phyloP scores from a whole-genome alignment of 2,329 filamentous ascomycete species.

The Microdochium nivale region DNA sequence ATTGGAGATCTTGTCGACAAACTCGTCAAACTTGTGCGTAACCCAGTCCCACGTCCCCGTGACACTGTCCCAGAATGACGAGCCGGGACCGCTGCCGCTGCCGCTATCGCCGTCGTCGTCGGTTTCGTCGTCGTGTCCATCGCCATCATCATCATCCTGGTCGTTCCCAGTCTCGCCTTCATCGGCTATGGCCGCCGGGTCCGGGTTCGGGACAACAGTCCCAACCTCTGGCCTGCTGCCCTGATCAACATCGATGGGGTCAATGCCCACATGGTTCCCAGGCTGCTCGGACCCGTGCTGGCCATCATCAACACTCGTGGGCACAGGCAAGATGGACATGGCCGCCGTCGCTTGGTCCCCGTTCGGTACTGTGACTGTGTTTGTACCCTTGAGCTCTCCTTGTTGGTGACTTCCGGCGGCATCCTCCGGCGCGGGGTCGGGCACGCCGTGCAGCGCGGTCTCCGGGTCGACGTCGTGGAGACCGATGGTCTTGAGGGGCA shows the following conservation, averaged over 20 bases:
- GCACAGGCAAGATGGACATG: slow-evolving; percentile 10
- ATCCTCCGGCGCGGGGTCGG: neutral
- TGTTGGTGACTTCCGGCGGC: neutral
- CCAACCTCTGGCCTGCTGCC: neutral
- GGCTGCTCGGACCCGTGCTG: neutral
- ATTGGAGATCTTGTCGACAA: slow-evolving; percentile 9
- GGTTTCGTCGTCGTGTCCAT: slow-evolving; percentile 36
- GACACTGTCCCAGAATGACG: slow-evolving; percentile 13
- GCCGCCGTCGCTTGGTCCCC: neutral
- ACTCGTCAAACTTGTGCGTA: slow-evolving; percentile 12
- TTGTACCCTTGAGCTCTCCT: too few species aligned
- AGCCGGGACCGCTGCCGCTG: slow-evolving; percentile 22
- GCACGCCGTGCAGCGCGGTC: neutral
- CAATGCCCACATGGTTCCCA: slow-evolving; percentile 5
- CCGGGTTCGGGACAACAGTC: neutral
- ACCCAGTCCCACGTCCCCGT: slow-evolving; percentile 13
- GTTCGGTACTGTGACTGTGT: too few species aligned
- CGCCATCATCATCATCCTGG: slow-evolving; percentile 27
- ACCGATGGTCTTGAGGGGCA: slow-evolving; percentile 58
- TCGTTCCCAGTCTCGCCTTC: slow-evolving; percentile 7
- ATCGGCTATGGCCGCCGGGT: slow-evolving; percentile 2
- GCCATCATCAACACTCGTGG: slow-evolving; percentile 4
- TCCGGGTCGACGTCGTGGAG: slow-evolving; percentile 45
- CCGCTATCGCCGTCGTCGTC: slow-evolving; percentile 32
- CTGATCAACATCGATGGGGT: neutral